Evolutionary conservation across 805 yeast genomes (phyloP), one percentile per base, ranked within the genome.

Genomic region (Saturnispora bothae): DNA sequence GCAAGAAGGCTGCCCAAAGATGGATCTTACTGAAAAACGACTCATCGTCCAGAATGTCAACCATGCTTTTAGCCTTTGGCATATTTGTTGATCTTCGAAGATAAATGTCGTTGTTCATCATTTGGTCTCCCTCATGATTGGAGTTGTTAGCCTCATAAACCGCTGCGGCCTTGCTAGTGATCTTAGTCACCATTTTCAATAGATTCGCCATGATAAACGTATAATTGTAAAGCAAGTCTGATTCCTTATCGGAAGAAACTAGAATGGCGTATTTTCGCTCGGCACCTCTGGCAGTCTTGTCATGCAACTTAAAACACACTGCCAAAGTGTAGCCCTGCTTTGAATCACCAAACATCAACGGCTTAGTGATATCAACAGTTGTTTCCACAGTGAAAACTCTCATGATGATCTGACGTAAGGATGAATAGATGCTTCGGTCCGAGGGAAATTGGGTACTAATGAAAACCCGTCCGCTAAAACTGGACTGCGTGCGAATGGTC

Each of bases 361-460:
- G 84, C 36, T 71, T 68, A 18, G 71, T 61, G 30, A 69, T 69
- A 46, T 79, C 83, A 20, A 61, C 54, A 15, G 73, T 67, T 1
- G 83, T 71, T 47, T 80, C 88, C 30, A 78, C 82, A 1, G 83
- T 75, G 23, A 81, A 64, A 15, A 75, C 66, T 46, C 76, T 72
- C 69, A 76, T 69, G 25, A 77, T 75, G 16, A 78, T 63, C 43
- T 77, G 76, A 28, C 75, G 66, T 30, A 80, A 52, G 14, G 76
- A 54, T 18, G 76, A 68, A 51, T 69, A 79, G 34, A 73, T 54
- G 18, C 61, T 55, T 39, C 74, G 61, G 19, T 65, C 59, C 0
- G 73, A 58, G 0, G 85, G 83, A 45, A 76, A 78, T 47, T 76
- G 83, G 0, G 83, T 71, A 0, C 81, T 66, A 1, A 74, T 59